Percentiles rank a stretch among this genome's conserved stretches.
phyloP scores from a whole-genome alignment of 768 basidiomycete species.

The Xanthoconium purpureum region DNA sequence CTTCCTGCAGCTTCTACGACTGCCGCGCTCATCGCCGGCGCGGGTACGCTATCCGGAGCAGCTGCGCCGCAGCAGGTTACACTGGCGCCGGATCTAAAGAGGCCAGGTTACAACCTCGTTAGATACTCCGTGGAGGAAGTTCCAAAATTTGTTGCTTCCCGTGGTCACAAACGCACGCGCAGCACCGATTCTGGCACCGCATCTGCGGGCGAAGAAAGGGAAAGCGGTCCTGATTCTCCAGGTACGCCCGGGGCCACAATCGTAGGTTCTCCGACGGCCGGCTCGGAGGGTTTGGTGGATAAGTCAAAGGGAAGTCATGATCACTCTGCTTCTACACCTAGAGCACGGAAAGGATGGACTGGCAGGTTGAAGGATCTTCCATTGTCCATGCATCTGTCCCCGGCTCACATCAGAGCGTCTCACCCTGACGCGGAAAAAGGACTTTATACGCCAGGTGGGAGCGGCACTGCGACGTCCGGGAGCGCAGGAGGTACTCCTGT shows the following conservation, averaged over 20 bases:
- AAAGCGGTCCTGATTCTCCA: conserved; percentile 11
- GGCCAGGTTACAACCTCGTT: conserved; percentile 64
- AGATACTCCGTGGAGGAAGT: conserved; percentile 39
- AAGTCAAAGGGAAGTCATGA: neutral
- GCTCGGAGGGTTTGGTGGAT: conserved; percentile 4
- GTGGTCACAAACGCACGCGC: conserved; percentile 6
- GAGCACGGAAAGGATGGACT: conserved; percentile 32
- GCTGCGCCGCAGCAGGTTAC: conserved; percentile 49
- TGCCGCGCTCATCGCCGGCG: conserved; percentile 69
- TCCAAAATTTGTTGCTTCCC: neutral
- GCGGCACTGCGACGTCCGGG: conserved; percentile 16
- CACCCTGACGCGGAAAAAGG: conserved; percentile 7
- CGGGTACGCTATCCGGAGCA: conserved; percentile 60
- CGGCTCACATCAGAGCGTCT: conserved; percentile 11
- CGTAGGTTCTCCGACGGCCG: conserved; percentile 13
- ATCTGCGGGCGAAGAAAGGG: neutral
- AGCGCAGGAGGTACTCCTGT: conserved; percentile 18
- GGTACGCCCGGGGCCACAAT: conserved; percentile 18
- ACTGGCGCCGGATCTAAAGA: conserved; percentile 56
- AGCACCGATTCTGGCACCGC: conserved; percentile 14
- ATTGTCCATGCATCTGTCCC: conserved; percentile 19
- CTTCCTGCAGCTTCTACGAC: conserved; percentile 19
- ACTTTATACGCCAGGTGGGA: conserved; percentile 13
- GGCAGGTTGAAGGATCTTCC: conserved; percentile 41
- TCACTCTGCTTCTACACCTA: neutral